These are phyloP conservation scores for Anethum foeniculum DNA, from an alignment of 140 eudicot genomes.

Conservation along the genomic window DNA sequence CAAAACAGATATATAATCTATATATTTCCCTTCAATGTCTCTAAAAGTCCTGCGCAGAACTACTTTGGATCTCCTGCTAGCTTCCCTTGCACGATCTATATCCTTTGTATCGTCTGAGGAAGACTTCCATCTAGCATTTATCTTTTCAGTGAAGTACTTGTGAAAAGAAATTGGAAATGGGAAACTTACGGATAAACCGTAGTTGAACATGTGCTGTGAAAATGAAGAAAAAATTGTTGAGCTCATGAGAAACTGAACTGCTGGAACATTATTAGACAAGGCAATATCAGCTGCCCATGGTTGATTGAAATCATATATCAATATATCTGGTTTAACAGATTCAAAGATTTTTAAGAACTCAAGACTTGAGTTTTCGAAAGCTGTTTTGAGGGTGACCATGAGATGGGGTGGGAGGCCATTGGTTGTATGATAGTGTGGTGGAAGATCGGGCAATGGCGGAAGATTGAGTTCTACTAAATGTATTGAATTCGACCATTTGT, in stretches of 20 bases:
- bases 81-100: background rate
- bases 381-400: constrained; percentile 13
- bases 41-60: constrained; percentile 15
- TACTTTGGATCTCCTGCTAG: background rate
- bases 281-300: constrained; percentile 17
- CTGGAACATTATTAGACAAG: constrained; percentile 2
- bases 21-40: constrained; percentile 25
- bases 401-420: constrained; percentile 29
- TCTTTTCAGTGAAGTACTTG: background rate
- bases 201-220: background rate
- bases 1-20: constrained; percentile 7
- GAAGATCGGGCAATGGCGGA: constrained; percentile 20
- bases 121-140: background rate
- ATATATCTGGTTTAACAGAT: constrained; percentile 20
- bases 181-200: background rate
- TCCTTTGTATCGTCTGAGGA: background rate
- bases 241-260: constrained; percentile 8
- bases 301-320: constrained; percentile 19
- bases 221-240: background rate
- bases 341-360: constrained; percentile 12
- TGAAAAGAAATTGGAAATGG: constrained; percentile 5
- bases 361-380: constrained; percentile 9
- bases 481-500: constrained; percentile 9
- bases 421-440: constrained; percentile 37
- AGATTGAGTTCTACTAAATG: constrained; percentile 31